Evolutionary conservation across 108 stramenopile species (phyloP).

Genomic region (Discostella stelligeroides): DNA sequence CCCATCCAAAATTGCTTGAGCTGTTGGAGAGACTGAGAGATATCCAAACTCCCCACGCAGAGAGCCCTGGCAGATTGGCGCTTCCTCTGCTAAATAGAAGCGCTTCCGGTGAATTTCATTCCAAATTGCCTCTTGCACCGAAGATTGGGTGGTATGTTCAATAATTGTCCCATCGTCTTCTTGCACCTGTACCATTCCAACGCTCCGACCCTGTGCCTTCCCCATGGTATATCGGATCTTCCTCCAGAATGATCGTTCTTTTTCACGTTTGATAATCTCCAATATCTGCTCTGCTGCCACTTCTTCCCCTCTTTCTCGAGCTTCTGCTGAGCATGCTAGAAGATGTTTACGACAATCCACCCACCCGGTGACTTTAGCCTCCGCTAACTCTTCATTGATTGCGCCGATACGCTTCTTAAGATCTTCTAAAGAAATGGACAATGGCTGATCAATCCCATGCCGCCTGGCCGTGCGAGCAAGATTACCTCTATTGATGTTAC

Average conservation of each 20-base stretch:
- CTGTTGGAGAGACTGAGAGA: neutral
- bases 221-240: constrained; percentile 6
- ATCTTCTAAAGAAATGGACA: neutral
- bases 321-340: too few species aligned
- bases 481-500: neutral
- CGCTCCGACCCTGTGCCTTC: neutral
- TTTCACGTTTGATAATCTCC: constrained; percentile 17
- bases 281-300: constrained; percentile 13
- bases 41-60: constrained; percentile 8
- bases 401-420: neutral
- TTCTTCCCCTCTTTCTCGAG: constrained; percentile 1
- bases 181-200: neutral
- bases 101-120: too few species aligned
- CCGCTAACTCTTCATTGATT: neutral
- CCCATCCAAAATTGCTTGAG: neutral
- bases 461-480: neutral
- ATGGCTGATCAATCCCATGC: neutral
- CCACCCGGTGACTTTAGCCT: neutral
- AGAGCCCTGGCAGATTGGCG: neutral
- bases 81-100: constrained; percentile 4
- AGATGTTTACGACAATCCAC: too few species aligned
- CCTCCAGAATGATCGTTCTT: constrained; percentile 19
- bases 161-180: neutral
- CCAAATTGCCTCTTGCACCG: too few species aligned
- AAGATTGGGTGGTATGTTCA: neutral